phyloP scores from a whole-genome alignment of 768 basidiomycete genomes.

The Austroboletus festivus region DNA sequence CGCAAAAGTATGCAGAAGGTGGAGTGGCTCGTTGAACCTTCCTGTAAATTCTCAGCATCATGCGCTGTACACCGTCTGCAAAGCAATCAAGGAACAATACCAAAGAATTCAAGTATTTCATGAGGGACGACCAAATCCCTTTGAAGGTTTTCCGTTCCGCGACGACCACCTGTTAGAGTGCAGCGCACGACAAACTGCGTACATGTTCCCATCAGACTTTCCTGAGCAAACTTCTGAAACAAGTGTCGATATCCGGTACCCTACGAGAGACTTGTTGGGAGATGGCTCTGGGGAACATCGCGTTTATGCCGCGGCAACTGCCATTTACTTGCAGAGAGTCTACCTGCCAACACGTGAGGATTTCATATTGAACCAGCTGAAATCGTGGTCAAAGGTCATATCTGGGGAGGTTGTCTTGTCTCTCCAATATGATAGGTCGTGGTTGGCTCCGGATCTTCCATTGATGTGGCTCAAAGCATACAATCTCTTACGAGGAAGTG shows the following conservation, averaged over 20 bases:
- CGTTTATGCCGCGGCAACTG: slow-evolving; percentile 7
- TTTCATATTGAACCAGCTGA: slow-evolving; percentile 4
- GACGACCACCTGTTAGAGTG: slow-evolving; percentile 13
- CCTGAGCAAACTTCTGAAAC: not conserved
- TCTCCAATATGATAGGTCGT: slow-evolving; percentile 22
- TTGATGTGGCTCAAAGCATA: slow-evolving; percentile 27
- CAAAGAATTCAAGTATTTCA: slow-evolving; percentile 12
- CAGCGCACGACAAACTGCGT: slow-evolving; percentile 4
- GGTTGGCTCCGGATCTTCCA: slow-evolving; percentile 21
- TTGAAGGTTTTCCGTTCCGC: slow-evolving; percentile 1
- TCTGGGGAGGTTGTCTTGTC: slow-evolving; percentile 1
- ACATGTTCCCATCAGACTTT: slow-evolving; percentile 1
- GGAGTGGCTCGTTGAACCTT: too few species aligned
- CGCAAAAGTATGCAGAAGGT: too few species aligned
- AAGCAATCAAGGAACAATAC: slow-evolving; percentile 28
- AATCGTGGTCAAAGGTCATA: slow-evolving; percentile 1
- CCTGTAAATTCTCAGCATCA: slow-evolving; percentile 33
- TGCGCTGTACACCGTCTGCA: slow-evolving; percentile 19
- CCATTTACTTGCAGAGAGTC: not conserved
- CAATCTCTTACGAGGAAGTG: slow-evolving; percentile 16
- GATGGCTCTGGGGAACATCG: slow-evolving; percentile 2
- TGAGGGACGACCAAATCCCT: not conserved
- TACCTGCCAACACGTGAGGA: not conserved
- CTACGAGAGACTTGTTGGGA: slow-evolving; percentile 3
- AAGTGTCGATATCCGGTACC: slow-evolving; percentile 6